Conservation (phyloP, 192 early-diverging fungal genomes). For the Bifiguratus adelaidae region DNA sequence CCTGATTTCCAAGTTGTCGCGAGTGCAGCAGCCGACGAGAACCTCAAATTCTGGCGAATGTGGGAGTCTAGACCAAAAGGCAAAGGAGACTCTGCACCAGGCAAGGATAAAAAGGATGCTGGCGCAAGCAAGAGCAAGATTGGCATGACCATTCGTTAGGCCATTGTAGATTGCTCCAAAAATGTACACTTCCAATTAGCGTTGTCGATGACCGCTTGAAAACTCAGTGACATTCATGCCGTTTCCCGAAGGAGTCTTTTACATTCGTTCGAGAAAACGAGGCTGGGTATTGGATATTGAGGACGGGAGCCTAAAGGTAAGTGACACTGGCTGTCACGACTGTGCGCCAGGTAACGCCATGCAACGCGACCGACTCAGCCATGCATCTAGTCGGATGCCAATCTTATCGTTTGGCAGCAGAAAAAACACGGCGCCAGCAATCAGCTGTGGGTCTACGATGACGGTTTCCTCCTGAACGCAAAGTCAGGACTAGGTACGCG, state of each 20-base stretch:
- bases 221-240: not conserved
- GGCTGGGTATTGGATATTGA: not conserved
- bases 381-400: not conserved
- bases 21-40: constrained; percentile 89
- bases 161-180: too few relatives aligned
- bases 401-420: not conserved
- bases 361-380: too few relatives aligned
- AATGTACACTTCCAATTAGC: too few relatives aligned
- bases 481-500: not conserved
- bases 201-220: too few relatives aligned
- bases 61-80: too few relatives aligned
- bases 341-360: not conserved
- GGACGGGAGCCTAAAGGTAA: not conserved
- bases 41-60: constrained; percentile 91
- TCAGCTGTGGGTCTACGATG: not conserved
- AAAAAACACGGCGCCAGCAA: not conserved
- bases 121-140: too few relatives aligned
- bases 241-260: not conserved
- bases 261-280: not conserved
- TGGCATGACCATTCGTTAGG: too few relatives aligned
- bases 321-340: not conserved
- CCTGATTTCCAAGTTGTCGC: constrained; percentile 90
- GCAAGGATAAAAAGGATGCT: too few relatives aligned
- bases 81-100: too few relatives aligned
- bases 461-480: not conserved